Evolutionary conservation across 352 stramenopile species (phyloP), one percentile per base, ranked within the genome.

Genomic region (Phytophthora kernoviae): DNA sequence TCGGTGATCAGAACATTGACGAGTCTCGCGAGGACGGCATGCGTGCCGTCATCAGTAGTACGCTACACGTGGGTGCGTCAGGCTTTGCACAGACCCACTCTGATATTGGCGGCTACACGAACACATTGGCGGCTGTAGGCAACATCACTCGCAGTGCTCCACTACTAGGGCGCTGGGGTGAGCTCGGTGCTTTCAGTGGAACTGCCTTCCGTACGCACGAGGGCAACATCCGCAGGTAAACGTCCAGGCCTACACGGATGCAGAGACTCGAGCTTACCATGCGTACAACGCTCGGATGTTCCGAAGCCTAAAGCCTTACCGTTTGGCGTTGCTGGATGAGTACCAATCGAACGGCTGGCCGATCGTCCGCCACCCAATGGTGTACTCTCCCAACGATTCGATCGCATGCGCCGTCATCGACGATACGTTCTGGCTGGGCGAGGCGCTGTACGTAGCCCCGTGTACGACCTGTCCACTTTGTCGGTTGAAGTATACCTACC

Each of bases 1-100:
- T 66, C 12, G 62, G 62, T 14, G 62, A 70, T 43, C 62, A 70
- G 48, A 70, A 70, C 62, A 66, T 70, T 22, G 62, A 70, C 12
- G 56, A 41, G 36, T 70, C 49, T 54, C 62, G 48, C 5, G 62
- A 61, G 22, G 62, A 70, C 34, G 62, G 62, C 15, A 61, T 70
- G 56, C 62, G 56, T 20, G 62, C 56, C 4, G 56, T 66, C n/a
- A 39, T 70, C 37, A 70, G 62, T 45, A 70, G 62, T 34, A 36
- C 56, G 44, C 26, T 70, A 11, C 56, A 70, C 49, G 44, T 66
- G 0, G 56, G 62, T n/a, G 62, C 55, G 24, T 70, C 62, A 4
- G 62, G 62, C 7, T 70, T 70, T 15, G 62, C 36, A 2, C 62
- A 70, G 30, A 58, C 34, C n/a, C 62, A 70, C 43, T 70, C 62